phyloP scores from a whole-genome alignment of 1,284 basidiomycete species.

The Irpex sp. region DNA sequence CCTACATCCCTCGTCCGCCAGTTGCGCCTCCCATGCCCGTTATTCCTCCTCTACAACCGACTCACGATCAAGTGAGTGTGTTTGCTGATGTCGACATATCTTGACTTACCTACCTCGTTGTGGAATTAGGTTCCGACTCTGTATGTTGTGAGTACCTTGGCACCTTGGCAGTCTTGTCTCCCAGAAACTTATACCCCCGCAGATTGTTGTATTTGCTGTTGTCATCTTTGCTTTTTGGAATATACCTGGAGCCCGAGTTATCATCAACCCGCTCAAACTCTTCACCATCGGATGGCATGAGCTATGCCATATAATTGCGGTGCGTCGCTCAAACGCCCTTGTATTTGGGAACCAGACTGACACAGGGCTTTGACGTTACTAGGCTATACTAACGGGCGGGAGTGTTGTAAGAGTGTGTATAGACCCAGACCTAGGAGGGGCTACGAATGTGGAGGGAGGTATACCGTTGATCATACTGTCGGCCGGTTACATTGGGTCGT shows the following conservation, averaged over 20 bases:
- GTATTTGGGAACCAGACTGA: neutral
- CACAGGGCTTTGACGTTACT: neutral
- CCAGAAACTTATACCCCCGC: conserved; percentile 3
- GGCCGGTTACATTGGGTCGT: conserved; percentile 75
- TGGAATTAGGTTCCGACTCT: conserved; percentile 35
- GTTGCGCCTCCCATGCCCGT: conserved; percentile 18
- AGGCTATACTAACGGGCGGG: conserved; percentile 76
- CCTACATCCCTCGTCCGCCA: conserved; percentile 22
- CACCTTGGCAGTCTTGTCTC: neutral
- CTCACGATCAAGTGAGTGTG: conserved; percentile 25
- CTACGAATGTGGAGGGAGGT: conserved; percentile 71
- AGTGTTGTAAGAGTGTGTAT: conserved; percentile 72
- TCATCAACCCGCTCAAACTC: conserved; percentile 76
- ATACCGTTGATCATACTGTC: conserved; percentile 62
- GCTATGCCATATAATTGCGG: conserved; percentile 72
- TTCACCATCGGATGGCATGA: conserved; percentile 84
- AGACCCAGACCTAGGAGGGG: conserved; percentile 76
- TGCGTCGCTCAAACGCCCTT: conserved; percentile 31
- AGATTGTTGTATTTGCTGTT: conserved; percentile 76
- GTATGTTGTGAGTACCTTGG: conserved; percentile 56
- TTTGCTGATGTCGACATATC: neutral
- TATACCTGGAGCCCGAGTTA: conserved; percentile 64
- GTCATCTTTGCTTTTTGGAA: conserved; percentile 80
- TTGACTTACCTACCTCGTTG: conserved; percentile 3
- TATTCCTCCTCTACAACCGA: conserved; percentile 24